Evolutionary conservation across 2,329 filamentous ascomycete species (phyloP).

Genomic region (Salinomyces thailandicus): DNA sequence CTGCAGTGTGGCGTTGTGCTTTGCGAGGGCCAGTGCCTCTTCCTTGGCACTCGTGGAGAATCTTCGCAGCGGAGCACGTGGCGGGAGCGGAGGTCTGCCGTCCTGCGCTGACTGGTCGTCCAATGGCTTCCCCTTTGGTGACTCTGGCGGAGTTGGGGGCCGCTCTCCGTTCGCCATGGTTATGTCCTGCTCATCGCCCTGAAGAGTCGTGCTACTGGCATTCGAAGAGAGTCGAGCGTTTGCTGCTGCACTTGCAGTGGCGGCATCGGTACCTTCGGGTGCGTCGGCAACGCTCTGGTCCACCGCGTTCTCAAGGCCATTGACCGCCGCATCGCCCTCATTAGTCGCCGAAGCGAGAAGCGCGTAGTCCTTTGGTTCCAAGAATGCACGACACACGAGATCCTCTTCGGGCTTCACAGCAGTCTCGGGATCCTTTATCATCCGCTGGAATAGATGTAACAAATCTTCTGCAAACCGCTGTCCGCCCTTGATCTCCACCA

Average conservation of each 20-base stretch:
- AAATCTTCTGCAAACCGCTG: conserved; percentile 27
- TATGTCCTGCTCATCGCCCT: conserved; percentile 4
- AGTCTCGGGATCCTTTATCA: conserved; percentile 23
- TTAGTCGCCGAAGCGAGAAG: conserved; percentile 9
- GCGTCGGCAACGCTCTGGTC: conserved; percentile 10
- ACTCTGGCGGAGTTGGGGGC: conserved; percentile 22
- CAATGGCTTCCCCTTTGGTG: conserved; percentile 31
- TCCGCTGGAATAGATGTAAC: conserved; percentile 26
- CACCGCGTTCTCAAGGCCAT: conserved; percentile 4
- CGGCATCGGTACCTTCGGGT: neutral
- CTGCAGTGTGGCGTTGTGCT: conserved; percentile 52
- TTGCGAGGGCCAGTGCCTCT: conserved; percentile 37
- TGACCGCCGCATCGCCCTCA: neutral
- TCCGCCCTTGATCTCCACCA: conserved; percentile 25
- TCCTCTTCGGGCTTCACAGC: conserved; percentile 26
- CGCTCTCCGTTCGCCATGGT: conserved; percentile 14
- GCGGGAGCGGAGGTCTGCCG: conserved; percentile 46
- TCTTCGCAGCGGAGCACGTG: conserved; percentile 34
- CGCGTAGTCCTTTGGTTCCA: conserved; percentile 19
- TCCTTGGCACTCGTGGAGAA: conserved; percentile 16
- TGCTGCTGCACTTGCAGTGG: conserved; percentile 1
- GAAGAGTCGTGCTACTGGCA: conserved; percentile 20
- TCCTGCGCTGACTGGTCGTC: conserved; percentile 13
- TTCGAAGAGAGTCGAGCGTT: conserved; percentile 8
- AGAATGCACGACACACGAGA: conserved; percentile 27